Evolutionary conservation across 106 monocot species (phyloP).

Genomic region (Allium cepa): DNA sequence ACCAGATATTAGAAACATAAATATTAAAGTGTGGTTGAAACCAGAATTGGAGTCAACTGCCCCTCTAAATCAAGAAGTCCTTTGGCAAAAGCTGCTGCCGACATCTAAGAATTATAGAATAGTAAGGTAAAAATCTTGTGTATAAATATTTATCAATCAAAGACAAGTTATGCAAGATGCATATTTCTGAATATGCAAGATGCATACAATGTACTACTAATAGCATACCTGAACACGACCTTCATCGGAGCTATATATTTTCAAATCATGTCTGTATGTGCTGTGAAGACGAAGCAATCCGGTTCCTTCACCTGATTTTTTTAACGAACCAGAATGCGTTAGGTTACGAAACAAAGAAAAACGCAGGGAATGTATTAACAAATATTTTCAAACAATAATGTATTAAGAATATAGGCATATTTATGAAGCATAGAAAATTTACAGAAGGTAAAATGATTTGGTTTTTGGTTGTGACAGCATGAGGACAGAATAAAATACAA

Average conservation of each 20-base stretch:
- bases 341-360: not conserved
- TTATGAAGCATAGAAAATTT: no score
- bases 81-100: slow-evolving; percentile 99
- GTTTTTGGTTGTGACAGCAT: not conserved
- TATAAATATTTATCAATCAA: no score
- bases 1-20: slow-evolving; percentile 2
- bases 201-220: not conserved
- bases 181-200: not conserved
- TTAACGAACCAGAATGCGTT: not conserved
- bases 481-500: not conserved
- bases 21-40: slow-evolving; percentile 11
- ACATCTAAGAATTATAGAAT: slow-evolving; percentile 47
- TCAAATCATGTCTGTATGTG: slow-evolving; percentile 94
- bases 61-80: slow-evolving; percentile 99
- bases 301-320: slow-evolving; percentile 78
- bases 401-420: no score
- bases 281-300: slow-evolving; percentile 99
- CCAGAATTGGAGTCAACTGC: slow-evolving; percentile 92
- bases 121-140: not conserved
- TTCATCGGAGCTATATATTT: slow-evolving; percentile 99
- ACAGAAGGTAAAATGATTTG: no score
- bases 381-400: no score
- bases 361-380: not conserved
- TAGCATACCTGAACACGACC: slow-evolving; percentile 90
- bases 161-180: not conserved